These are phyloP conservation scores for Tubosaeta brunneosetosa DNA, from an alignment of 768 basidiomycete genomes.

Conservation along the genomic window DNA sequence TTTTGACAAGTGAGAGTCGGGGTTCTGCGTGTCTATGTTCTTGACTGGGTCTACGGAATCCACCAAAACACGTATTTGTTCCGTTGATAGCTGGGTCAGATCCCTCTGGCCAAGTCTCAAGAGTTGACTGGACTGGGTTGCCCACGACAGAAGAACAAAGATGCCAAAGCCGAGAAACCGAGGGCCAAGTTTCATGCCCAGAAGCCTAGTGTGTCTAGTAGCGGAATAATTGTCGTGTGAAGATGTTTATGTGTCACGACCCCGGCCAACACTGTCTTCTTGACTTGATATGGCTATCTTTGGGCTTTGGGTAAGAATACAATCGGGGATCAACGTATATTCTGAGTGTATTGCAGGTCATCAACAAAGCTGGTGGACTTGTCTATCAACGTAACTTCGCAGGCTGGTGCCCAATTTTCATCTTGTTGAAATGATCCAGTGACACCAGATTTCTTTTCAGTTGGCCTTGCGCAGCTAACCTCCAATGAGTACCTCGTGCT, in stretches of 20 bases:
- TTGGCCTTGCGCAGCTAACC: constrained; percentile 84
- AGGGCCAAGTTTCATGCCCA: constrained; percentile 14
- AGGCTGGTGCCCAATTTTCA: constrained; percentile 43
- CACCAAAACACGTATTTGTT: constrained; percentile 48
- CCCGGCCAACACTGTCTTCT: background rate
- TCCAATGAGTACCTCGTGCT: constrained; percentile 95
- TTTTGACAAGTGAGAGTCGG: constrained; percentile 71
- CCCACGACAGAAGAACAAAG: constrained; percentile 18
- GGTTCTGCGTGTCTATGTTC: constrained; percentile 62
- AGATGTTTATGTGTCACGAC: background rate
- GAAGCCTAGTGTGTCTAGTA: background rate
- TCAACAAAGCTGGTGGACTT: constrained; percentile 97
- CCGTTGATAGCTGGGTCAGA: constrained; percentile 42
- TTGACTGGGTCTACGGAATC: constrained; percentile 58
- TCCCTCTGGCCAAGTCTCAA: constrained; percentile 35
- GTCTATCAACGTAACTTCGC: constrained; percentile 91
- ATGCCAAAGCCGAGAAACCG: constrained; percentile 6
- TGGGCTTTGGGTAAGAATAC: constrained; percentile 67
- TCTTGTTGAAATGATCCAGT: background rate
- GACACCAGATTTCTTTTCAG: constrained; percentile 38
- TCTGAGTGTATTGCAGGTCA: constrained; percentile 52
- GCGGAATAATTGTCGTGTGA: constrained; percentile 10
- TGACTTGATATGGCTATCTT: constrained; percentile 62
- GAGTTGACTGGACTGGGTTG: constrained; percentile 24
- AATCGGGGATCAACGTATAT: background rate